Evolutionary conservation across 768 basidiomycete species (phyloP).

Genomic region (Russula foetens): DNA sequence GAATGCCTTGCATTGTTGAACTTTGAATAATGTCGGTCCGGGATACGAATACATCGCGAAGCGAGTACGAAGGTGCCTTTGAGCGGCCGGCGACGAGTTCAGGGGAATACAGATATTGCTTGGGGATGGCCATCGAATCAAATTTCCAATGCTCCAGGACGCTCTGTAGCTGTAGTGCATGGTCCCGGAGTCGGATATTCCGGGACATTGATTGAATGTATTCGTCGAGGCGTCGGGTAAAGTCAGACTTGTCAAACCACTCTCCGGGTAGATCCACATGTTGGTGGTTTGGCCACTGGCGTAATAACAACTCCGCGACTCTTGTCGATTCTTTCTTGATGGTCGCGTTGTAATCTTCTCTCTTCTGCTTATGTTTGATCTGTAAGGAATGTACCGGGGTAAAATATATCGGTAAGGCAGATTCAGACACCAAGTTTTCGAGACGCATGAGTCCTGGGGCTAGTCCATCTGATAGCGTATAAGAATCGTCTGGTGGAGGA

Average conservation of each 20-base stretch:
- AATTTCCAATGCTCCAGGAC: too few relatives aligned
- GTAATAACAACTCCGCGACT: neutral
- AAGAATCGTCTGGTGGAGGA: neutral
- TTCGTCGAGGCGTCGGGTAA: neutral
- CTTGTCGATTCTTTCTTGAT: neutral
- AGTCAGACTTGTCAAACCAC: slow-evolving; percentile 1
- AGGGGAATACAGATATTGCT: too few relatives aligned
- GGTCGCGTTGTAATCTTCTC: too few relatives aligned
- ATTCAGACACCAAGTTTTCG: neutral
- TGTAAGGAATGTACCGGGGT: neutral
- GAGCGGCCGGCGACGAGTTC: too few relatives aligned
- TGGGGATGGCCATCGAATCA: too few relatives aligned
- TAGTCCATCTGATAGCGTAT: slow-evolving; percentile 1
- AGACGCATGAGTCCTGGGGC: neutral
- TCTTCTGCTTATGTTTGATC: too few relatives aligned
- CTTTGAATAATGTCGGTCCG: too few relatives aligned
- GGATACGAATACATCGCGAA: too few relatives aligned
- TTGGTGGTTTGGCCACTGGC: neutral
- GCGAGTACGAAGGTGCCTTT: too few relatives aligned
- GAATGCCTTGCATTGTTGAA: neutral
- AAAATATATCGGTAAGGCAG: neutral
- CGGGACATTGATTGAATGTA: too few relatives aligned
- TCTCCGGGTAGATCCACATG: neutral
- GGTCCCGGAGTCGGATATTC: too few relatives aligned
- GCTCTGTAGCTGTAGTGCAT: too few relatives aligned